phyloP scores from a whole-genome alignment of 495 filamentous ascomycete genomes.

The Mycothermus thermophilus region DNA sequence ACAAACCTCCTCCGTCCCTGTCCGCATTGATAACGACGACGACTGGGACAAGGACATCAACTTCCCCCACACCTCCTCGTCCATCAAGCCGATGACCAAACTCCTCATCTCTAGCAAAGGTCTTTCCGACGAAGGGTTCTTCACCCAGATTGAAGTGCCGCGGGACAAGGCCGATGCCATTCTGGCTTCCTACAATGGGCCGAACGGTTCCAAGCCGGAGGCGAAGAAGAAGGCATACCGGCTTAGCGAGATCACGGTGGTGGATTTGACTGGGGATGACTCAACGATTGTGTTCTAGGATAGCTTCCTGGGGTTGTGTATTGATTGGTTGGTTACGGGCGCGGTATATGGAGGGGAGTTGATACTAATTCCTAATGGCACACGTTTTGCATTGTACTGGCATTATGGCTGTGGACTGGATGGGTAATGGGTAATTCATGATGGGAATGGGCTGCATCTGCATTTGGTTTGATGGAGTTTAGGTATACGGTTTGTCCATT shows the following conservation, averaged over 20 bases:
- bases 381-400: too few species aligned
- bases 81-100: slow-evolving; percentile 2
- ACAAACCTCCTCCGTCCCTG: background rate
- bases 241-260: slow-evolving; percentile 22
- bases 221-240: slow-evolving; percentile 15
- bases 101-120: slow-evolving; percentile 1
- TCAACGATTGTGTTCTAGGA: too few species aligned
- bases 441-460: too few species aligned
- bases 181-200: background rate
- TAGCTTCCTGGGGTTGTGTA: background rate
- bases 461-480: too few species aligned
- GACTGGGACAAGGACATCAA: background rate
- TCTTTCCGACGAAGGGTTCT: background rate
- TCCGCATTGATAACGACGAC: background rate
- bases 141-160: slow-evolving; percentile 5
- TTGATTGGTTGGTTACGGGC: too few species aligned
- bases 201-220: background rate
- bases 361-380: too few species aligned
- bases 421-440: too few species aligned
- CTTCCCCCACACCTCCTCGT: too few species aligned
- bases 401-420: too few species aligned
- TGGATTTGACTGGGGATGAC: slow-evolving; percentile 30
- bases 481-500: too few species aligned
- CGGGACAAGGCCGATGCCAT: slow-evolving; percentile 15
- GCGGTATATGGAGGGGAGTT: background rate